Evolutionary conservation across 192 early-diverging fungal species (phyloP).

Genomic region (Backusella liffmaniae): DNA sequence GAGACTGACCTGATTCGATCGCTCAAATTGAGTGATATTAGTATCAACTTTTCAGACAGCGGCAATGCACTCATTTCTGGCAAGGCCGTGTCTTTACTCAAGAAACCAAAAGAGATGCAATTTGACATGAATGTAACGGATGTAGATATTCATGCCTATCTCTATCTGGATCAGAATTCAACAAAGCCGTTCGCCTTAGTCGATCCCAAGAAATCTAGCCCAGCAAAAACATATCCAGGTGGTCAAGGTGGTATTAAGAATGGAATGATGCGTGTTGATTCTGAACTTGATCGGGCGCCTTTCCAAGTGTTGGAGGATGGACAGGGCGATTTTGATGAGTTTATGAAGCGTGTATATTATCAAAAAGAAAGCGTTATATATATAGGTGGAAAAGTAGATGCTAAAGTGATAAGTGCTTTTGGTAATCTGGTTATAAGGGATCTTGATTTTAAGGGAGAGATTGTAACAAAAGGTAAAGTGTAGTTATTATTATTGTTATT

Average conservation of each 20-base stretch:
- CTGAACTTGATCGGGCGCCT: conserved; percentile 25
- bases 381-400: conserved; percentile 31
- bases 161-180: conserved; percentile 20
- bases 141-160: conserved; percentile 25
- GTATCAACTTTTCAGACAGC: conserved; percentile 33
- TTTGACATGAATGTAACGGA: conserved; percentile 26
- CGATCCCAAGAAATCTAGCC: conserved; percentile 13
- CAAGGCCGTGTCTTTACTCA: conserved; percentile 25
- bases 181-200: conserved; percentile 31
- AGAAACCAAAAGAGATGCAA: conserved; percentile 33
- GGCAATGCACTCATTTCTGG: conserved; percentile 30
- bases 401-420: conserved; percentile 27
- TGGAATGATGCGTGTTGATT: conserved; percentile 21
- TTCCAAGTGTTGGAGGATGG: conserved; percentile 25
- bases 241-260: neutral
- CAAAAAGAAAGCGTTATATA: conserved; percentile 15
- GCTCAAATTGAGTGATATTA: conserved; percentile 21
- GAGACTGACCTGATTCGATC: conserved; percentile 33
- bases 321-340: conserved; percentile 36
- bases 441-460: conserved; percentile 32
- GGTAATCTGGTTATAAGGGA: conserved; percentile 25
- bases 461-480: conserved; percentile 32
- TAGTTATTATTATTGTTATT: neutral
- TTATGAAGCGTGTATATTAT: conserved; percentile 27
- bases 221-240: conserved; percentile 17